Percentiles rank a stretch among this genome's conserved stretches.
phyloP scores from a whole-genome alignment of 73 alveolate genomes.

The Blepharisma stoltei region DNA sequence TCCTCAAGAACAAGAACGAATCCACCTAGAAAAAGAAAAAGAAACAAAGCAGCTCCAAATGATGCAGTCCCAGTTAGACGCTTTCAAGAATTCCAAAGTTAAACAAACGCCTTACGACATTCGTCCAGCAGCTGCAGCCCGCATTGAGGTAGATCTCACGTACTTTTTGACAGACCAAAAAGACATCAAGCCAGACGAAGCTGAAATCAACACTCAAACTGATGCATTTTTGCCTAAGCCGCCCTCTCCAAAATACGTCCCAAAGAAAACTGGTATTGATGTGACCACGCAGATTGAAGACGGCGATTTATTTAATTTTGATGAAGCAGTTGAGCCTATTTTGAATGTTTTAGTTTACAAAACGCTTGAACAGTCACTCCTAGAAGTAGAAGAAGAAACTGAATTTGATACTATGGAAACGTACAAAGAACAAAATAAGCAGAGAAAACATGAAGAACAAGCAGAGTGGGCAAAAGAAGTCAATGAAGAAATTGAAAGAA shows the following conservation, averaged over 20 bases:
- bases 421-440: conserved; percentile 80
- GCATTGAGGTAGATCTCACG: conserved; percentile 83
- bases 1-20: conserved; percentile 48
- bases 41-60: conserved; percentile 49
- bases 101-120: conserved; percentile 78
- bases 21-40: conserved; percentile 48
- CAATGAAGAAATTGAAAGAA: conserved; percentile 61
- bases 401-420: conserved; percentile 82
- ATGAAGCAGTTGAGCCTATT: conserved; percentile 95
- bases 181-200: conserved; percentile 51
- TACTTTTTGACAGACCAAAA: conserved; percentile 77
- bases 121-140: conserved; percentile 85
- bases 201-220: conserved; percentile 83
- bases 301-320: conserved; percentile 93
- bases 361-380: conserved; percentile 88
- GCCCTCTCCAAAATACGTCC: conserved; percentile 89
- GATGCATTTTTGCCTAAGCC: conserved; percentile 89
- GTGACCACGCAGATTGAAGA: conserved; percentile 93
- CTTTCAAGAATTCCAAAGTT: conserved; percentile 63
- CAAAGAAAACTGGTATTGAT: conserved; percentile 97
- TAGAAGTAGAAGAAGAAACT: conserved; percentile 94
- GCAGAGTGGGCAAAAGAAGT: conserved; percentile 68
- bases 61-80: conserved; percentile 52
- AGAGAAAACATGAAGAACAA: conserved; percentile 77
- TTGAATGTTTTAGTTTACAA: conserved; percentile 88